Evolutionary conservation across 2,329 filamentous ascomycete genomes (phyloP).

Genomic region (Xylariomycetidae sp.): DNA sequence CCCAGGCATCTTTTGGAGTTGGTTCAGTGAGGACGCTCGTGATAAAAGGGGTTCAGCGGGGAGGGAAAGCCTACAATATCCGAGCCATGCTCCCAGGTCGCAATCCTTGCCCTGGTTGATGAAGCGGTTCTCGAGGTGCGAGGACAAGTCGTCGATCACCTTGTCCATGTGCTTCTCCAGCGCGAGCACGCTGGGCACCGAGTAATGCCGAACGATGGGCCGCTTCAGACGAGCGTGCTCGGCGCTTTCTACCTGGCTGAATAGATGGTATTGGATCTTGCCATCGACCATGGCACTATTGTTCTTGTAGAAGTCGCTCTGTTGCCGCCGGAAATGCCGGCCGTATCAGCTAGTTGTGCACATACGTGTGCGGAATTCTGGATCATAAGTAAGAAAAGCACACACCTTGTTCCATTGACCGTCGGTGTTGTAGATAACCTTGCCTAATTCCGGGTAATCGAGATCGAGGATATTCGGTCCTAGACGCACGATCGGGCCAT

Average conservation of each 20-base stretch:
- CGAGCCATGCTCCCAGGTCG: conserved; percentile 22
- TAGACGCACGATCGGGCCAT: conserved; percentile 33
- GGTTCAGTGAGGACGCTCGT: not conserved
- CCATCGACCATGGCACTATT: conserved; percentile 21
- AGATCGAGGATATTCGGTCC: conserved; percentile 28
- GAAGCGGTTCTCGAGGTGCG: conserved; percentile 22
- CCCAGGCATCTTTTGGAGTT: conserved; percentile 27
- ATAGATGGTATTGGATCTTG: conserved; percentile 27
- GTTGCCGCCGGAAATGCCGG: conserved; percentile 17
- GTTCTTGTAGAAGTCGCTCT: conserved; percentile 26
- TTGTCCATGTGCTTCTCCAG: conserved; percentile 23
- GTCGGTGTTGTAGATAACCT: conserved; percentile 29
- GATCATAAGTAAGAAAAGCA: conserved; percentile 13
- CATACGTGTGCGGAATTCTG: conserved; percentile 26
- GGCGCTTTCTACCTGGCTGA: conserved; percentile 21
- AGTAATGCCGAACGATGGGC: conserved; percentile 23
- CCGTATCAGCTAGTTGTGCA: conserved; percentile 29
- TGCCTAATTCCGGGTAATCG: conserved; percentile 22
- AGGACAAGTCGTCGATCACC: conserved; percentile 20
- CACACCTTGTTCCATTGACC: conserved; percentile 25
- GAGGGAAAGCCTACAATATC: conserved; percentile 17
- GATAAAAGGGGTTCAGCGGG: no score
- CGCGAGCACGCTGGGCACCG: conserved; percentile 16
- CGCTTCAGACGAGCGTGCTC: conserved; percentile 19
- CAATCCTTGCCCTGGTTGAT: conserved; percentile 13